Percentiles rank a stretch among this genome's conserved stretches.
phyloP scores from a whole-genome alignment of 345 rosid genomes.

The Rhodamnia rubescens region DNA sequence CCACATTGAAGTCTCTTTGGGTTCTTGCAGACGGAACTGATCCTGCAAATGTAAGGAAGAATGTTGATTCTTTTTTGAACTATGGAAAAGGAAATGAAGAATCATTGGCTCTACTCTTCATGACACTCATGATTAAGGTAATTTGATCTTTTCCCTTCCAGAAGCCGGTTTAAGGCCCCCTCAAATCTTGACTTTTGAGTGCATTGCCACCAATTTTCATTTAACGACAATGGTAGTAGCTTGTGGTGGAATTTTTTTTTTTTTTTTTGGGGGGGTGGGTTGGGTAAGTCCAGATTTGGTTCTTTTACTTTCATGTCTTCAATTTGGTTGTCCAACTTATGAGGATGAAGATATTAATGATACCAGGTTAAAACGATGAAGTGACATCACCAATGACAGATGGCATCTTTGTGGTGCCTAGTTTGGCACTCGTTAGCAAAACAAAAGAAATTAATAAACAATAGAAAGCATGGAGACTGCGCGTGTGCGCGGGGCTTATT shows the following conservation, averaged over 20 bases:
- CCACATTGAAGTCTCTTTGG: not conserved
- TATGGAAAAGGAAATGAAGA: slow-evolving; percentile 31
- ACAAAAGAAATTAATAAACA: not conserved
- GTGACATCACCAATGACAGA: not conserved
- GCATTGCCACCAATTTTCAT: not conserved
- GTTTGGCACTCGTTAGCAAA: not conserved
- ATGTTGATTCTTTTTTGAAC: slow-evolving; percentile 21
- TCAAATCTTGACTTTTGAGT: not conserved
- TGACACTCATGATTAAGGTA: slow-evolving; percentile 23
- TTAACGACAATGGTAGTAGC: not conserved
- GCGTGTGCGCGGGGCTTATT: not conserved
- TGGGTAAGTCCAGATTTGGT: not conserved
- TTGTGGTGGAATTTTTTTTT: not conserved
- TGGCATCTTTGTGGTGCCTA: not conserved
- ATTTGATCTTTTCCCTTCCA: not conserved
- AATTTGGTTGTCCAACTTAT: not conserved
- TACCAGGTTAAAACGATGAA: not conserved
- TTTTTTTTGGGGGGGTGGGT: not conserved
- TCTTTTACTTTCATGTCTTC: not conserved
- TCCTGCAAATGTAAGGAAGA: slow-evolving; percentile 18
- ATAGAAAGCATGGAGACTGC: not conserved
- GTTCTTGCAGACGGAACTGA: slow-evolving; percentile 30
- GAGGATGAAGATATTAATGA: not conserved
- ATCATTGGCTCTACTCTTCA: slow-evolving; percentile 24
- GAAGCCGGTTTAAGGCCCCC: not conserved